Evolutionary conservation across 345 rosid genomes (phyloP), one percentile per base, ranked within the genome.

Genomic region (Salix koriyanagi): DNA sequence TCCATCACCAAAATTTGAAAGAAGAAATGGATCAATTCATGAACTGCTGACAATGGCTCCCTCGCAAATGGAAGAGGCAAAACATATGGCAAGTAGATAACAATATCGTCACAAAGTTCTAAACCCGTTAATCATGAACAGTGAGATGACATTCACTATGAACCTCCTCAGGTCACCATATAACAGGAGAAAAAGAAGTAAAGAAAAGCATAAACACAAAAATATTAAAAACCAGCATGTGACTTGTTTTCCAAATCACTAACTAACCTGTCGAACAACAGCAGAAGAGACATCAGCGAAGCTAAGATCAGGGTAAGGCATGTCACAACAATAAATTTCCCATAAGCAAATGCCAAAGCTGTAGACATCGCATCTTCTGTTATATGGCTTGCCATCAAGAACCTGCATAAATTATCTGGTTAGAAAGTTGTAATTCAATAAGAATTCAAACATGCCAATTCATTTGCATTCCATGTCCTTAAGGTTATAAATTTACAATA

Each of bases 321-420:
- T 90, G 44, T 93, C 94, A 44, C 99, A 95, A 75, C 99, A 95
- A 84, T 95, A 95, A 41, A 88, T 95, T 83, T 95, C 99, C 98
- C 99, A 95, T 72, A 93, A 77, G 85, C 99, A 95, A 80, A 93
- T 95, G 78, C 97, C 99, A 48, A 95, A 95, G 82, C 99, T 95
- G 86, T 95, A 95, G 67, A 95, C 98, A 74, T 95, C 99, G 14
- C 98, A 95, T 61, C 90, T 90, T 81, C 97, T 89, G 66, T 95
- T 91, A 76, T 95, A 95, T 15, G 98, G 96, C 83, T 93, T 95
- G 25, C 99, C 98, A 26, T 90, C 93, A 5, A 95, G 93, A 76
- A 95, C 98, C 99, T 93, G 71, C 70, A 77, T 1, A 46, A 65
- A 19, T 54, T 56, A 50, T 65, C 67, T 60, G 61, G 28, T 77